A percentile compares a stretch with the other conserved stretches of the same genome.
These are phyloP conservation scores for Metarhizium rileyi DNA, from an alignment of 2,329 filamentous ascomycete genomes.

Conservation along the genomic window DNA sequence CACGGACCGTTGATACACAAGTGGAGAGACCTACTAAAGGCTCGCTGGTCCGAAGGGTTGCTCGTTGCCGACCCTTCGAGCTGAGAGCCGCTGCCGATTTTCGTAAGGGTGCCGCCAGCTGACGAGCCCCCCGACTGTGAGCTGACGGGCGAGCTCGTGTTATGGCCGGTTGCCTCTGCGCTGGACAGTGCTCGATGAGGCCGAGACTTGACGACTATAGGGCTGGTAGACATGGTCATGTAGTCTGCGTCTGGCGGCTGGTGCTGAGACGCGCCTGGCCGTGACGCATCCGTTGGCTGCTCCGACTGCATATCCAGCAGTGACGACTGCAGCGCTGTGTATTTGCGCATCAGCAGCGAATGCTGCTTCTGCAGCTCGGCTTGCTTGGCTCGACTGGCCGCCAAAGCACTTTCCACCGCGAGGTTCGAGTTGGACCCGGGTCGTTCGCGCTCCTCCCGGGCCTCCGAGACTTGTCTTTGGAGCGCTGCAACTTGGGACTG, in stretches of 20 bases:
- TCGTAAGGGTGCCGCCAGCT: neutral
- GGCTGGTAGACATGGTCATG: conserved; percentile 28
- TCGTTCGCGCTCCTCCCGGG: conserved; percentile 18
- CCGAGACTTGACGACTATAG: conserved; percentile 26
- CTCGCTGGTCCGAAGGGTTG: conserved; percentile 30
- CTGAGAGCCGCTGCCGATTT: neutral
- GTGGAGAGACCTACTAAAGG: conserved; percentile 27
- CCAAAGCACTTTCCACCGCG: conserved; percentile 34
- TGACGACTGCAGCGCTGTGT: conserved; percentile 40
- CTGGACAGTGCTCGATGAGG: conserved; percentile 35
- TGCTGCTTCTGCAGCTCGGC: conserved; percentile 44
- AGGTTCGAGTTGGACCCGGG: conserved; percentile 22
- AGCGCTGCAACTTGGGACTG: conserved; percentile 38
- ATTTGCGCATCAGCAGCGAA: conserved; percentile 38
- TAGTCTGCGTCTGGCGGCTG: conserved; percentile 21
- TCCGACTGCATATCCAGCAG: conserved; percentile 37
- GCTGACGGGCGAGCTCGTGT: conserved; percentile 32
- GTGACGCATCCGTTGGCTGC: neutral
- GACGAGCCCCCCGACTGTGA: conserved; percentile 14
- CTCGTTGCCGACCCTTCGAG: conserved; percentile 11
- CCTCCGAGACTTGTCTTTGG: conserved; percentile 34
- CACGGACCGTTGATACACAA: neutral
- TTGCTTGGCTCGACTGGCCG: conserved; percentile 43
- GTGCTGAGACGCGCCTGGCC: neutral
- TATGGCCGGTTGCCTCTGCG: conserved; percentile 32